phyloP scores from a whole-genome alignment of 2,329 filamentous ascomycete species.

The Myriangium duriaei region DNA sequence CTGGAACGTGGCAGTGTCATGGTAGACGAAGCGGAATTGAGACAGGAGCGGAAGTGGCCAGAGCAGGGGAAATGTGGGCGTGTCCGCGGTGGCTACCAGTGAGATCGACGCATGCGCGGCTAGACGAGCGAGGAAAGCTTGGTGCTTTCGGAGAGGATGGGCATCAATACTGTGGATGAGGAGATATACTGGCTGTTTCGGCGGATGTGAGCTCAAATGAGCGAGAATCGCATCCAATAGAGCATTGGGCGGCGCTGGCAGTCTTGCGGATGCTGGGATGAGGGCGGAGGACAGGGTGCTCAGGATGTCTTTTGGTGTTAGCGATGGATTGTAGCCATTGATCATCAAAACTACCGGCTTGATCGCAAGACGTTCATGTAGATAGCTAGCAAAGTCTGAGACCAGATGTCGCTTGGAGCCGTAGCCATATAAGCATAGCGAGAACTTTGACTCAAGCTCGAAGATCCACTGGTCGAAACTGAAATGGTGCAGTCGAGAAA shows the following conservation, averaged over 20 bases:
- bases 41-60: conserved; percentile 83
- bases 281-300: conserved; percentile 55
- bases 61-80: conserved; percentile 72
- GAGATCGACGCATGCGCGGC: conserved; percentile 60
- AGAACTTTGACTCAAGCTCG: conserved; percentile 76
- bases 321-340: conserved; percentile 66
- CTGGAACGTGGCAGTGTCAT: conserved; percentile 85
- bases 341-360: conserved; percentile 60
- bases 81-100: conserved; percentile 72
- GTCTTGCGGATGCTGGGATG: conserved; percentile 33
- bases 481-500: conserved; percentile 63
- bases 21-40: conserved; percentile 75
- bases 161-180: conserved; percentile 78
- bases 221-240: conserved; percentile 56
- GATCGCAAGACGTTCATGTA: conserved; percentile 38
- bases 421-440: conserved; percentile 82
- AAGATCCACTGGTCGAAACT: conserved; percentile 89
- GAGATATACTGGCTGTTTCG: conserved; percentile 23
- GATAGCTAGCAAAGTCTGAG: conserved; percentile 59
- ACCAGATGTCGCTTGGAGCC: conserved; percentile 74
- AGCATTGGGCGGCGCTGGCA: conserved; percentile 53
- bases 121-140: conserved; percentile 63
- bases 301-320: conserved; percentile 57
- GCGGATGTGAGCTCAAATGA: conserved; percentile 40
- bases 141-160: conserved; percentile 59